Conservation (phyloP, 2,329 filamentous ascomycete genomes). For the Colletotrichum euphorbiae region DNA sequence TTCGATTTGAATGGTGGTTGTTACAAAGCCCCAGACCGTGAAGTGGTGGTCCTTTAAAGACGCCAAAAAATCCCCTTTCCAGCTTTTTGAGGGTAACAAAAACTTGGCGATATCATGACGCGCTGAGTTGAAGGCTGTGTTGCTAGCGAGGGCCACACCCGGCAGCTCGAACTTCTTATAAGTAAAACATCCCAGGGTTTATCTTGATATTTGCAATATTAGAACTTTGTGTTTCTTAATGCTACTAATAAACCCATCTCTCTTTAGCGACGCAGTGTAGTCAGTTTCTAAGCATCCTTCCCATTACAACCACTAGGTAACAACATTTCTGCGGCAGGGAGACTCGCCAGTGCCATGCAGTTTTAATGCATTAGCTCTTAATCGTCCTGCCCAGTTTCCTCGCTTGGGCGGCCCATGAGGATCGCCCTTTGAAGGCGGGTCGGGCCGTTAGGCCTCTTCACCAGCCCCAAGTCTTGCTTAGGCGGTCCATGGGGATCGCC, state of each 20-base stretch:
- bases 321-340: too few relatives aligned
- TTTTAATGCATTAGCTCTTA: too few relatives aligned
- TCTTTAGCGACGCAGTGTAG: too few relatives aligned
- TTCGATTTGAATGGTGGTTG: not conserved
- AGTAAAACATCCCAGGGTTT: not conserved
- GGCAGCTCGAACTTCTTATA: conserved; percentile 45
- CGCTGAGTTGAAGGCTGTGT: conserved; percentile 51
- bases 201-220: too few relatives aligned
- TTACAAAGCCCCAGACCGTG: not conserved
- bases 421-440: conserved; percentile 9
- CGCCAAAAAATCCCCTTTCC: not conserved
- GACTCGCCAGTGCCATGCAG: too few relatives aligned
- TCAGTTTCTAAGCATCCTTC: too few relatives aligned
- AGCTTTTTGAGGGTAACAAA: conserved; percentile 42
- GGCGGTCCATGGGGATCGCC: not conserved
- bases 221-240: too few relatives aligned
- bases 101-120: conserved; percentile 47
- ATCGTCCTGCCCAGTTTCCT: too few relatives aligned
- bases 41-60: not conserved
- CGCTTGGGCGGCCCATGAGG: not conserved
- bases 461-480: conserved; percentile 2
- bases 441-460: conserved; percentile 11
- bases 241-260: too few relatives aligned
- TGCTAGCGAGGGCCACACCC: conserved; percentile 50
- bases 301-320: too few relatives aligned